Evolutionary conservation across 2,329 filamentous ascomycete genomes (phyloP), one percentile per base, ranked within the genome.

Genomic region (Aspergillus sp.): DNA sequence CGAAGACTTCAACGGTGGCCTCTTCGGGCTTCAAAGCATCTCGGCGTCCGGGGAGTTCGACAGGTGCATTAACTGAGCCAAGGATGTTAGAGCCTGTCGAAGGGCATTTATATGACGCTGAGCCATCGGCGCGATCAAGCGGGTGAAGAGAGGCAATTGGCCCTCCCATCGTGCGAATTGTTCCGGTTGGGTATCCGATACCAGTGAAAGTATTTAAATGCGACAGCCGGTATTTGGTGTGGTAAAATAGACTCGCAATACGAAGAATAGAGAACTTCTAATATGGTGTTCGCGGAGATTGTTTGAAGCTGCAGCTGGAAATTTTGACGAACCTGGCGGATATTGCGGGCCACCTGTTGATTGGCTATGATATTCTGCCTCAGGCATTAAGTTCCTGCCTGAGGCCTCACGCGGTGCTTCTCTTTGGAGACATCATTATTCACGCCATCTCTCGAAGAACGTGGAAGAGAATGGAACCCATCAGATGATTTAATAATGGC

Each of bases 21-120:
- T 97, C 92, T 75, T 96, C 93, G 7, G 95, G 90, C 64, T 95
- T 86, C 74, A 98, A 91, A 23, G 74, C 70, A 71, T 99, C 93
- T 68, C 91, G 87, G 68, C 93, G 86, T 66, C 87, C 74, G 14
- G 75, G 87, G 15, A 93, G 91, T 78, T 99, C 95, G 65, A 98
- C 86, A 15, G 95, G 95, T 0, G 93, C 95, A 76, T 96, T 98
- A 64, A 96, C 91, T 14, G 91, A 88, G 56, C 89, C 90, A 54
- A 96, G 85, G 63, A 98, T 84, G 45, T 87, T 88, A 75, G 92
- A 96, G 49, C 91, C 90, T 4, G 73, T 75, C 9, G 68, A 65
- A 15, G 74, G 74, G 47, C 75, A 77, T 63, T 70, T 72, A 63
- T 76, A 77, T 44, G 70, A 70, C 21, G 75, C 73, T 23, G 76